Conservation (phyloP, 2,329 filamentous ascomycete genomes). For the Onygena corvina region DNA sequence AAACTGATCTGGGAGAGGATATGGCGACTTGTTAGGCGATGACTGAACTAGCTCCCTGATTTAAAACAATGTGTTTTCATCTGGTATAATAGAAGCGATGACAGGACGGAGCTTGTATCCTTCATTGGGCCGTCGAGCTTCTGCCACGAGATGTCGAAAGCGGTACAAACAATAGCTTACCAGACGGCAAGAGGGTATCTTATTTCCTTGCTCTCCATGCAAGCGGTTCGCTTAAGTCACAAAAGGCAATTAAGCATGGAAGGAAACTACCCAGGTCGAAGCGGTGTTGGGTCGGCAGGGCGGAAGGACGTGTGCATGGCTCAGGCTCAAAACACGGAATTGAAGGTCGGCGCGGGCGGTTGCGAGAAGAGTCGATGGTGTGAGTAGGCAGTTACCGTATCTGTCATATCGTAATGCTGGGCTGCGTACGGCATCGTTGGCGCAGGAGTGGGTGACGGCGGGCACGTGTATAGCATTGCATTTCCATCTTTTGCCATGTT, state of each 20-base stretch:
- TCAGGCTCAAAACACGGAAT: conserved; percentile 17
- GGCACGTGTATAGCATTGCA: conserved; percentile 21
- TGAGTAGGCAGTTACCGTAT: conserved; percentile 23
- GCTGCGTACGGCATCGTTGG: conserved; percentile 28
- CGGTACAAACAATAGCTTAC: neutral
- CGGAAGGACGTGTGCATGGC: neutral
- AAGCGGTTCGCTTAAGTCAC: neutral
- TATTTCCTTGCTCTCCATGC: neutral
- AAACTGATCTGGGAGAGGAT: neutral
- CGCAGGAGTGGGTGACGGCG: conserved; percentile 29
- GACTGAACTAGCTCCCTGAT: neutral
- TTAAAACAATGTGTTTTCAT: neutral
- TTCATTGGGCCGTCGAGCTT: neutral
- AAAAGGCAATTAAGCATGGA: neutral
- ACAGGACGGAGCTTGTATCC: neutral
- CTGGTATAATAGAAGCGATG: neutral
- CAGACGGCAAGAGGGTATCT: neutral
- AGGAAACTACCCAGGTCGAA: neutral
- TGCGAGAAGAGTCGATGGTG: conserved; percentile 25
- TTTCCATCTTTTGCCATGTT: conserved; percentile 23
- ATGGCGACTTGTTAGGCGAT: neutral
- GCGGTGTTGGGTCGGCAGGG: neutral
- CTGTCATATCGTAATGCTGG: conserved; percentile 27
- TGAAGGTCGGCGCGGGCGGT: conserved; percentile 27
- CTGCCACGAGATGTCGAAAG: conserved; percentile 6